These are phyloP conservation scores for Yamagishiella unicocca DNA, from an alignment of 139 green algal genomes.

Conservation along the genomic window DNA sequence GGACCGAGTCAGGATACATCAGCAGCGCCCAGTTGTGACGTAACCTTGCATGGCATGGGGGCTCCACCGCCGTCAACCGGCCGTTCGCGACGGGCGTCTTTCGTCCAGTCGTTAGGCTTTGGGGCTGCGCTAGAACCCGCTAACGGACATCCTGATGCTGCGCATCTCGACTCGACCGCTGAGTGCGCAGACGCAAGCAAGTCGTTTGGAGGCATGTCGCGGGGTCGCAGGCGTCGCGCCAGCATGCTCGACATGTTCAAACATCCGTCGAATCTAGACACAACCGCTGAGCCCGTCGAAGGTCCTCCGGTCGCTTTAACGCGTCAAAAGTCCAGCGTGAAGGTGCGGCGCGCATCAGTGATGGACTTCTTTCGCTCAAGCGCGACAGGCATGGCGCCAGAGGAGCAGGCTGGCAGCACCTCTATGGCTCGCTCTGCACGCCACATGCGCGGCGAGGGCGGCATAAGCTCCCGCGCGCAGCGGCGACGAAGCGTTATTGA, in stretches of 20 bases:
- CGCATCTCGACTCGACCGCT: too few relatives aligned
- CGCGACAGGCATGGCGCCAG: not conserved
- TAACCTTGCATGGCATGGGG: not conserved
- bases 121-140: too few relatives aligned
- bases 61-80: not conserved
- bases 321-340: slow-evolving; percentile 18
- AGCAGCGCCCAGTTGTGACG: not conserved
- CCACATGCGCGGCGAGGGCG: not conserved
- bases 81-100: not conserved
- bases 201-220: too few relatives aligned
- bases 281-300: too few relatives aligned
- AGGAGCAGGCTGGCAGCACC: not conserved
- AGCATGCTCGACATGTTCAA: slow-evolving; percentile 33
- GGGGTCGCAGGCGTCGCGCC: not conserved
- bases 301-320: too few relatives aligned
- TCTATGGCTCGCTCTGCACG: not conserved
- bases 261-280: too few relatives aligned
- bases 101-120: slow-evolving; percentile 8
- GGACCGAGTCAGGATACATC: not conserved
- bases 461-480: not conserved
- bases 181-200: too few relatives aligned
- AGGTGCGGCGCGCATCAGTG: slow-evolving; percentile 31
- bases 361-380: slow-evolving; percentile 49
- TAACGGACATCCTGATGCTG: too few relatives aligned
- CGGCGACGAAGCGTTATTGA: slow-evolving; percentile 39